Conservation (phyloP, 352 stramenopile species). For the Globisporangium uncinulatum region DNA sequence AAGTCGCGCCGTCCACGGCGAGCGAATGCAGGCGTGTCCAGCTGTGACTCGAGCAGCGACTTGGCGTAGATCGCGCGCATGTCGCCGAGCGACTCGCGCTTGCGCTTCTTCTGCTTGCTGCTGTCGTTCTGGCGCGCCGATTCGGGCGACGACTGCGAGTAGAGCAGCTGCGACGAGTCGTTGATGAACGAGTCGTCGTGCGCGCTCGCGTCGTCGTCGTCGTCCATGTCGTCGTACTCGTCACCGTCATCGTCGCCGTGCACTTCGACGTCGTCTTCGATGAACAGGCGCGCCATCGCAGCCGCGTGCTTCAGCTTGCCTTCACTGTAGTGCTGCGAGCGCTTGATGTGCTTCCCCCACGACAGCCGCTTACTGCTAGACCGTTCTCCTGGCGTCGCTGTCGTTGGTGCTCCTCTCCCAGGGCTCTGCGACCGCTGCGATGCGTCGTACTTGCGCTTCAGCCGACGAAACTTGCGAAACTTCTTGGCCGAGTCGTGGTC, state of each 20-base stretch:
- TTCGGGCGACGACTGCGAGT: conserved; percentile 29
- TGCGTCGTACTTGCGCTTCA: conserved; percentile 71
- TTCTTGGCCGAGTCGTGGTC: conserved; percentile 44
- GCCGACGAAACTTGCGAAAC: conserved; percentile 52
- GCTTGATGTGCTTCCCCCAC: conserved; percentile 57
- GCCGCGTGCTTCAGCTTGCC: conserved; percentile 24
- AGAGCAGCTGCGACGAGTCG: conserved; percentile 76
- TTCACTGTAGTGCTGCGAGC: conserved; percentile 36
- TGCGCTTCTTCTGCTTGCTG: conserved; percentile 15
- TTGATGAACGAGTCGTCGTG: conserved; percentile 76
- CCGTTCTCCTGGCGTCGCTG: background rate
- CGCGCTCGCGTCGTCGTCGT: conserved; percentile 29
- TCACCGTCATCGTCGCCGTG: conserved; percentile 34
- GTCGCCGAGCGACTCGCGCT: conserved; percentile 29
- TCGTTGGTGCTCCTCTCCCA: background rate
- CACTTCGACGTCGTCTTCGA: conserved; percentile 64
- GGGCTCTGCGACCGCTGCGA: conserved; percentile 21
- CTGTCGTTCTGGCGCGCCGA: background rate
- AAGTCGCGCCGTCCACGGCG: conserved; percentile 31
- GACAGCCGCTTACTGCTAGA: conserved; percentile 20
- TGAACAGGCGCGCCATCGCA: conserved; percentile 38
- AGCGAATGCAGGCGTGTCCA: conserved; percentile 22
- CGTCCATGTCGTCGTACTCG: conserved; percentile 60
- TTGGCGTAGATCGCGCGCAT: conserved; percentile 79
- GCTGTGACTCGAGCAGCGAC: conserved; percentile 58